Evolutionary conservation across 1,284 basidiomycete species (phyloP).

Genomic region (Cerrena zonata): DNA sequence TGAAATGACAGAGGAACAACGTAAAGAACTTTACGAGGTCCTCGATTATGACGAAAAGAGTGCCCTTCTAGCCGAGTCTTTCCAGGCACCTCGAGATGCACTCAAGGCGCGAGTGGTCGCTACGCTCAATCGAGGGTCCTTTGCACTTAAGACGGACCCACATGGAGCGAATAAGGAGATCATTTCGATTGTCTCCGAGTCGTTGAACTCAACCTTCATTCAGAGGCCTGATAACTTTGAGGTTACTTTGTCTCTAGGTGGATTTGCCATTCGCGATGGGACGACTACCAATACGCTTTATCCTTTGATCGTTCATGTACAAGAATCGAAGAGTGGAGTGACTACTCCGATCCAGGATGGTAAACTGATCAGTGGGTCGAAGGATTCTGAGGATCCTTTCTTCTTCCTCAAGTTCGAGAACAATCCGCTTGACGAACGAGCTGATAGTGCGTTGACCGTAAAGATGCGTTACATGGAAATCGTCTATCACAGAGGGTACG

Average conservation of each 20-base stretch:
- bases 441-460: slow-evolving; percentile 86
- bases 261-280: slow-evolving; percentile 87
- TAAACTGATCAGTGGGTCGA: slow-evolving; percentile 25
- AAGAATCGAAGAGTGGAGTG: slow-evolving; percentile 39
- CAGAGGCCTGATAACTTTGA: slow-evolving; percentile 86
- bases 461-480: slow-evolving; percentile 97
- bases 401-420: slow-evolving; percentile 91
- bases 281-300: slow-evolving; percentile 81
- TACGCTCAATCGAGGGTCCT: slow-evolving; percentile 81
- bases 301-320: slow-evolving; percentile 91
- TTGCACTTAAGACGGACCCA: slow-evolving; percentile 72
- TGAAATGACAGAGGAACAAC: slow-evolving; percentile 85
- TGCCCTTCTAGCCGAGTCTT: slow-evolving; percentile 54
- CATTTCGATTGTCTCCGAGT: slow-evolving; percentile 84
- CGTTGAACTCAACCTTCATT: slow-evolving; percentile 79
- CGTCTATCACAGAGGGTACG: slow-evolving; percentile 91
- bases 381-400: slow-evolving; percentile 66
- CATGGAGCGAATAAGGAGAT: slow-evolving; percentile 65
- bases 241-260: slow-evolving; percentile 79
- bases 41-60: slow-evolving; percentile 91
- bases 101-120: slow-evolving; percentile 76
- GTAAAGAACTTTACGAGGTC: slow-evolving; percentile 87
- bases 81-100: slow-evolving; percentile 75
- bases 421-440: slow-evolving; percentile 88
- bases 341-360: slow-evolving; percentile 24